A percentile compares a stretch with the other conserved stretches of the same genome.
phyloP scores from a whole-genome alignment of 108 stramenopile species.

The Cyclotella choctawhatcheeana region DNA sequence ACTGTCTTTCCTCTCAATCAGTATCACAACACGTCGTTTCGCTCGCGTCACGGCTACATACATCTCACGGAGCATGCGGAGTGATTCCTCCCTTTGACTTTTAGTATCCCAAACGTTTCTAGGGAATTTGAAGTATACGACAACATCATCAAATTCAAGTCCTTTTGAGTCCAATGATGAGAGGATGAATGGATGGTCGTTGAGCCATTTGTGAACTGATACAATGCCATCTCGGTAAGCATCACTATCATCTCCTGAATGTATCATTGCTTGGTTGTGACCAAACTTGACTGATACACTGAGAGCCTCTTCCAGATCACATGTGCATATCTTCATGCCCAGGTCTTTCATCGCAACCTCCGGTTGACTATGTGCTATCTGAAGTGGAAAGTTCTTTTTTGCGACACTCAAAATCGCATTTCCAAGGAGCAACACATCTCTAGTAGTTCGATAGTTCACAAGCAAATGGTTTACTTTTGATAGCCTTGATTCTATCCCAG shows the following conservation, averaged over 20 bases:
- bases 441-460: slow-evolving; percentile 42
- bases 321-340: slow-evolving; percentile 28
- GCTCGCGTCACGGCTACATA: slow-evolving; percentile 47
- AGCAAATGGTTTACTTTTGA: slow-evolving; percentile 25
- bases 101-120: slow-evolving; percentile 29
- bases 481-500: slow-evolving; percentile 27
- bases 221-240: neutral
- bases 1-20: slow-evolving; percentile 9
- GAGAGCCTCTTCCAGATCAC: slow-evolving; percentile 19
- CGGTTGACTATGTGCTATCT: slow-evolving; percentile 7
- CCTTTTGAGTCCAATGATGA: slow-evolving; percentile 43
- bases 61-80: slow-evolving; percentile 44
- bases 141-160: slow-evolving; percentile 46
- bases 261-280: slow-evolving; percentile 33
- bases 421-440: slow-evolving; percentile 32
- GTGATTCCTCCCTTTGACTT: slow-evolving; percentile 3
- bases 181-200: slow-evolving; percentile 38
- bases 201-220: slow-evolving; percentile 25
- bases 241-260: slow-evolving; percentile 18
- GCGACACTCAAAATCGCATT: slow-evolving; percentile 23
- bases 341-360: slow-evolving; percentile 40
- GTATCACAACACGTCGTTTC: slow-evolving; percentile 36
- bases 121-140: slow-evolving; percentile 32
- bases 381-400: slow-evolving; percentile 19
- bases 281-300: slow-evolving; percentile 25